Base-by-base conservation (phyloP, 768 basidiomycete species). In the Fomitopsis pulvina region DNA sequence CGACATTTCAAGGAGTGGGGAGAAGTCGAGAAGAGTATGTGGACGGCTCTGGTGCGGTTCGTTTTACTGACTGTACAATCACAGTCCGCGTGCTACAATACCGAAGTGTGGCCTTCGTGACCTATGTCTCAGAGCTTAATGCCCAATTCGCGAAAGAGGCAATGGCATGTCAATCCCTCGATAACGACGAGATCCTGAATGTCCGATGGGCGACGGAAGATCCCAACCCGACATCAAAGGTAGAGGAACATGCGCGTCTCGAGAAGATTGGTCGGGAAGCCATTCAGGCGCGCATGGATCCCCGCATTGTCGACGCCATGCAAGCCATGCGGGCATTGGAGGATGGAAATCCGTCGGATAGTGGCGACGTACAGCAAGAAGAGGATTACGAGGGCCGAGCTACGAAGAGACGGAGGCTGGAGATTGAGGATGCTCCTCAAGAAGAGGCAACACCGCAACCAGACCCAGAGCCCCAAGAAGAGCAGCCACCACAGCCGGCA, bases 181-280 rank as follows among this genome's bases (percentile, higher is more conserved):
- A 98, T 64, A 88, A 92, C 59, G 94, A 96, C 64, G 96, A 99
- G 62, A 93, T 97, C 53, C 77, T 98, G 52, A 99, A 99, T 67
- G 93, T 98, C 46, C 85, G 95, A 42, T 99, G 96, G 96, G 96
- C 96, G 29, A 98, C 95, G 0, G 95, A 96, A 63, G 96, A 99
- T 65, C 96, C 96, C 1, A 99, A 99, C 64, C 96, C 95, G 1
- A 81, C 81, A 0, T 83, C 87, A 54, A 94, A 93, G 59, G 82
- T 87, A 7, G 78, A 80, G 0, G 96, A 98, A 67, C 87, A 92
- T 60, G 74, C 78, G 8, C 75, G 93, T 11, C 64, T 99, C 25
- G 87, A 92, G 62, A 83, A 87, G 2, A 74, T 85, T 58, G 96
- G 96, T 0, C 82, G 87, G 56, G 83, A 89, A 52, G 93, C 89